Evolutionary conservation across 2,329 filamentous ascomycete genomes (phyloP).

Genomic region (Penicillium sclerotigenum): DNA sequence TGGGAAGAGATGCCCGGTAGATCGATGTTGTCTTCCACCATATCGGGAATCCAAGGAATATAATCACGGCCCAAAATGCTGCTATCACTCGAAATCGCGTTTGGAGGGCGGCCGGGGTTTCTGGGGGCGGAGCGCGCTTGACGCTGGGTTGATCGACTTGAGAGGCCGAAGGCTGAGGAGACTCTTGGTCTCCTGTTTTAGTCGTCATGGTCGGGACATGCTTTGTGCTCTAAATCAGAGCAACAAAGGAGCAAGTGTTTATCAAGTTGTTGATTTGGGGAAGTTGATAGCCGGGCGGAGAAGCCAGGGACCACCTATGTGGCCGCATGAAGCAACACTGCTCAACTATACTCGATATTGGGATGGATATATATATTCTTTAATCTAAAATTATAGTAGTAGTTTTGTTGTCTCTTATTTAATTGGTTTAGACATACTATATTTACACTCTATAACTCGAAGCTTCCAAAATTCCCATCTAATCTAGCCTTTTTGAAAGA

Average conservation of each 20-base stretch:
- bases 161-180: constrained; percentile 22
- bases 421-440: background rate
- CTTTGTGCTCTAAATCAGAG: constrained; percentile 21
- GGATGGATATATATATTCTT: background rate
- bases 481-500: background rate
- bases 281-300: constrained; percentile 21
- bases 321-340: background rate
- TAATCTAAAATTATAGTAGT: background rate
- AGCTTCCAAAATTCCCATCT: background rate
- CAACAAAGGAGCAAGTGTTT: constrained; percentile 5
- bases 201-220: constrained; percentile 37
- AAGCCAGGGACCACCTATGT: constrained; percentile 11
- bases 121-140: constrained; percentile 64
- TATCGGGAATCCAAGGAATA: constrained; percentile 81
- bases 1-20: constrained; percentile 77
- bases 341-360: background rate
- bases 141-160: constrained; percentile 19
- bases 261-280: constrained; percentile 14
- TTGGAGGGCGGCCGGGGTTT: constrained; percentile 66
- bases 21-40: constrained; percentile 97
- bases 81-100: constrained; percentile 72
- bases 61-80: constrained; percentile 86
- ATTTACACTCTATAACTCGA: background rate
- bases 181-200: constrained; percentile 33
- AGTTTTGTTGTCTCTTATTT: background rate